Base-by-base conservation (phyloP, 2,329 filamentous ascomycete species). In the Cytospora piceicola region DNA sequence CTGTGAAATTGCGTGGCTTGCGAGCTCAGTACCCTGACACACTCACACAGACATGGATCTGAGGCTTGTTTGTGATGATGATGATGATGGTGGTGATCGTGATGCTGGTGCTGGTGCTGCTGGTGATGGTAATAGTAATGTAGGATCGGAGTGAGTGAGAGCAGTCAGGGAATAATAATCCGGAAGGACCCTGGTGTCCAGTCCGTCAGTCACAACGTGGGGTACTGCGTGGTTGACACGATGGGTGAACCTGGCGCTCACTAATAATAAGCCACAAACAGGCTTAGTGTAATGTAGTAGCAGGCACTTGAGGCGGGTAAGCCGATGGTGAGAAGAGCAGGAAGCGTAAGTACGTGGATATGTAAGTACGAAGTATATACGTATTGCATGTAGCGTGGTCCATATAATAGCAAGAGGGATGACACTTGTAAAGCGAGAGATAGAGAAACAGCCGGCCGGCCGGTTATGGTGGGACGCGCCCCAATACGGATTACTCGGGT, bases 151-250 rank as follows among this genome's bases (percentile, higher is more conserved):
- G 59, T 61, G 39, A 62, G 32, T 29, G 52, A 36, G 34, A 14
- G 11, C 11, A 14, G 34, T 51, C 22, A 63, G 29, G 34, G 20
- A 52, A 39, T 51, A 52, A 63, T 51, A 51, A 57, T 53, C 61
- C 39, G 53, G 61, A 29, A 46, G 39, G 27, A 24, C 52, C 53
- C 53, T 52, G n/a, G n/a, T n/a, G n/a, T n/a, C n/a, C n/a, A n/a
- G n/a, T n/a, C n/a, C n/a, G 29, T 46, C 32, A 39, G 53, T 62
- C 52, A 56, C 60, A 42, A n/a, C n/a, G 60, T 56, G 60, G 60
- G 60, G 29, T 56, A 53, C 14, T 24, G n/a, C 49, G 52, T 24
- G 6, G n/a, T 12, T 24, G 46, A 49, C 11, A 20, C 11, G 20
- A 24, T 22, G 7, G n/a, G 3, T 5, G 9, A 6, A 39, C 11